Conservation (phyloP, 2,329 filamentous ascomycete species). For the Simplicillium aogashimaense region DNA sequence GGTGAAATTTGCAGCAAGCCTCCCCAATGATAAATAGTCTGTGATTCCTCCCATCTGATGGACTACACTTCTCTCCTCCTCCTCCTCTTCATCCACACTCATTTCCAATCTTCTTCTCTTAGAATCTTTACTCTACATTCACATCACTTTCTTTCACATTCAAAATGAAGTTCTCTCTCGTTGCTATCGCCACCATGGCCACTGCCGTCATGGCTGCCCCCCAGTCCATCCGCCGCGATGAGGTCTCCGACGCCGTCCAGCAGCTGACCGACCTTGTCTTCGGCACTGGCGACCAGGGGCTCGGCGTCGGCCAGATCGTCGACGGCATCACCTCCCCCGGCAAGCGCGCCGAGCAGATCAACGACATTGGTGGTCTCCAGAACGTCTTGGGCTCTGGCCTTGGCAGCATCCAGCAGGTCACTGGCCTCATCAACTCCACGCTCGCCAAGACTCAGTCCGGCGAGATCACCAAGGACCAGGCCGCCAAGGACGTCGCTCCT, state of each 20-base stretch:
- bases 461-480: constrained; percentile 12
- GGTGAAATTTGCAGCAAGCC: no score
- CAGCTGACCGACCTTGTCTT: constrained; percentile 1
- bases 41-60: no score
- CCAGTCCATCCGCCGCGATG: constrained; percentile 1
- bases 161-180: constrained; percentile 16
- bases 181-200: constrained; percentile 14
- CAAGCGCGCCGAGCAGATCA: constrained; percentile 3
- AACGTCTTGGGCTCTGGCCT: constrained; percentile 2
- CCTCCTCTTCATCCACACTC: not conserved
- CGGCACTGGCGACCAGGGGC: not conserved
- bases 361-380: constrained; percentile 1
- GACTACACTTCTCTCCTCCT: not conserved
- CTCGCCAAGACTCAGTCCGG: constrained; percentile 12
- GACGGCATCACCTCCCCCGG: not conserved
- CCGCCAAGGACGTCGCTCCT: constrained; percentile 6
- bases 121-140: not conserved
- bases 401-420: constrained; percentile 3
- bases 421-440: constrained; percentile 7
- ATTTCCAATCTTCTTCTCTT: not conserved
- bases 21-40: no score
- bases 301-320: constrained; percentile 4
- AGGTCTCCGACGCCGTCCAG: not conserved
- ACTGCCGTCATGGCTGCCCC: constrained; percentile 12
- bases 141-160: constrained; percentile 1